Percentiles rank a stretch among this genome's conserved stretches.
Conservation (phyloP, 2,329 filamentous ascomycete genomes). For the Venturia nashicola region DNA sequence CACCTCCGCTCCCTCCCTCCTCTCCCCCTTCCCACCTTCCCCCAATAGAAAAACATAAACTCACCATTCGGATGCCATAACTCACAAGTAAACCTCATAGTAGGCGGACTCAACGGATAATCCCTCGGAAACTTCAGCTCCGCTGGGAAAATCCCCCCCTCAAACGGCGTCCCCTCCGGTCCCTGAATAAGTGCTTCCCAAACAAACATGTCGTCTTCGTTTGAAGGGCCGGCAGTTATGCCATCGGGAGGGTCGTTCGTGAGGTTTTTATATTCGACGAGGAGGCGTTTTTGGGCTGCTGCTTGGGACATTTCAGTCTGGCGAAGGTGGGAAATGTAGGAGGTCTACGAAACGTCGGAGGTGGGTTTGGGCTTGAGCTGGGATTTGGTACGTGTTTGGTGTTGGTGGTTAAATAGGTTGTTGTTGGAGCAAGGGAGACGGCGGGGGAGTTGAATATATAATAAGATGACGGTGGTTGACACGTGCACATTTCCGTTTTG, state of each 20-base stretch:
- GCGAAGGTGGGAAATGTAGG: no score
- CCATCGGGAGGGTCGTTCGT: constrained; percentile 94
- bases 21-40: neutral
- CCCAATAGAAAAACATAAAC: constrained; percentile 14
- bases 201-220: constrained; percentile 86
- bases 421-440: neutral
- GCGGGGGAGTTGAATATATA: neutral
- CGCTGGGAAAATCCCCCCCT: constrained; percentile 89
- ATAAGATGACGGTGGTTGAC: neutral
- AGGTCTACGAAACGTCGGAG: neutral
- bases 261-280: constrained; percentile 90
- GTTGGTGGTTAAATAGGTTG: neutral
- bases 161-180: constrained; percentile 70
- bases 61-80: constrained; percentile 95
- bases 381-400: no score
- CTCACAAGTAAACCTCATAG: constrained; percentile 89
- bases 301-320: neutral
- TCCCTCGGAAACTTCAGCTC: constrained; percentile 92
- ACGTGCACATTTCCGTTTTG: neutral
- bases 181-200: constrained; percentile 97
- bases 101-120: constrained; percentile 90
- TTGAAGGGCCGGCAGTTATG: constrained; percentile 86
- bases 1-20: neutral
- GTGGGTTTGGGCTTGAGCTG: neutral
- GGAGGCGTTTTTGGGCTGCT: constrained; percentile 62